Evolutionary conservation across 306 rosid genomes (phyloP).

Genomic region (Ochetophila trinervis): DNA sequence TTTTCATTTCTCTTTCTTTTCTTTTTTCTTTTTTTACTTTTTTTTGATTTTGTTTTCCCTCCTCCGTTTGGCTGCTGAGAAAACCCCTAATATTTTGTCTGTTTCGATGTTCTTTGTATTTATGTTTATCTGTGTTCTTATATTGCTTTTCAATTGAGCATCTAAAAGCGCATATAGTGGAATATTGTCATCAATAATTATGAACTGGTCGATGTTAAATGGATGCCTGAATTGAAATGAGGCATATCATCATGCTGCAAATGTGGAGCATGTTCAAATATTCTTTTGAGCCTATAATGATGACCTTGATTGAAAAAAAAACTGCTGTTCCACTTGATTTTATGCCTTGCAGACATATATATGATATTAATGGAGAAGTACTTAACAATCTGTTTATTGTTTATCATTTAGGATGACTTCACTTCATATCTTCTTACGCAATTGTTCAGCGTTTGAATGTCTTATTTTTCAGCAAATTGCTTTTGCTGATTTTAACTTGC

Average conservation of each 20-base stretch:
- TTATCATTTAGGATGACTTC: too few relatives aligned
- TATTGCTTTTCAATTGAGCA: too few relatives aligned
- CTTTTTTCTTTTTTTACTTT: not conserved
- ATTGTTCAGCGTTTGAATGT: not conserved
- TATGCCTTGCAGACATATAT: not conserved
- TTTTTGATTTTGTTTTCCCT: conserved; percentile 1
- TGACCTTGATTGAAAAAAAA: not conserved
- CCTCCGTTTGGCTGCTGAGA: not conserved
- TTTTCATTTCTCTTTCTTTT: conserved; percentile 2
- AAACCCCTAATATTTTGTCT: not conserved
- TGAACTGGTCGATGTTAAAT: too few relatives aligned
- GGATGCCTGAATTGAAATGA: too few relatives aligned
- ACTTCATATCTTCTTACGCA: not conserved
- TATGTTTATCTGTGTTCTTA: not conserved
- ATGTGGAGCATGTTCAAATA: not conserved
- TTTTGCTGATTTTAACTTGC: not conserved
- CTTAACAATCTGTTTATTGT: too few relatives aligned
- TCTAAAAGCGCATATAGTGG: too few relatives aligned
- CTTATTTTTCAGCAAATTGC: not conserved
- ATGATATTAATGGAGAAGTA: not conserved
- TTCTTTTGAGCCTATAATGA: not conserved
- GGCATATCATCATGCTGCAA: too few relatives aligned
- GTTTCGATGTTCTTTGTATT: not conserved
- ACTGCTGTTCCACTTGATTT: not conserved
- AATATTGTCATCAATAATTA: too few relatives aligned